Conservation (phyloP, 2,329 filamentous ascomycete species). For the Akanthomyces dipterigenus region DNA sequence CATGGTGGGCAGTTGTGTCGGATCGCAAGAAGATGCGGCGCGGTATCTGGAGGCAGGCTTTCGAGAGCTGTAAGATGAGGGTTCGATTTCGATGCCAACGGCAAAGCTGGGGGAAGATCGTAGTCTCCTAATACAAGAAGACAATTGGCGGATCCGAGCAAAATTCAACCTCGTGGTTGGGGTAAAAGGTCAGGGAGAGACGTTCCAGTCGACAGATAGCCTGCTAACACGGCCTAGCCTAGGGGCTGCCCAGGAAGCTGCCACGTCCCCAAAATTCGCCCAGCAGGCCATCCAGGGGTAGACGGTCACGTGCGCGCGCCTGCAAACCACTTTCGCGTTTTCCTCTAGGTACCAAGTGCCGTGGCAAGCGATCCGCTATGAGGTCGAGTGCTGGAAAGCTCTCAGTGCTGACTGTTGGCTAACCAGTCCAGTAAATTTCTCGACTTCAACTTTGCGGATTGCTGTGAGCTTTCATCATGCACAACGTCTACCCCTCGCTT, state of each 20-base stretch:
- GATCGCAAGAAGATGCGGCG: not conserved
- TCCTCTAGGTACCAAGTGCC: not conserved
- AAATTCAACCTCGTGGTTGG: not conserved
- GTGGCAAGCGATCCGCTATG: not conserved
- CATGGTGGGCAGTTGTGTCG: constrained; percentile 35
- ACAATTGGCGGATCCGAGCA: not conserved
- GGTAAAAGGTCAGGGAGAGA: not conserved
- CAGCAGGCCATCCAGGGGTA: constrained; percentile 21
- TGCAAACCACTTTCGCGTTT: constrained; percentile 4
- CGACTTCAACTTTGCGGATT: not conserved
- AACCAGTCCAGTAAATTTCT: not conserved
- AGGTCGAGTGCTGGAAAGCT: not conserved
- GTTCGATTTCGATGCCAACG: not conserved
- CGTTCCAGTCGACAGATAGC: not conserved
- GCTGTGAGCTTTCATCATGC: not conserved
- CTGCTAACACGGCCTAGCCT: constrained; percentile 1
- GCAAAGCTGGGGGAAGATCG: not conserved
- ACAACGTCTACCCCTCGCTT: not conserved
- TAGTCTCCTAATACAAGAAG: not conserved
- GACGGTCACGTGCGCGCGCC: constrained; percentile 28
- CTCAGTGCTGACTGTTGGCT: not conserved
- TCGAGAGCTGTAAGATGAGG: not conserved
- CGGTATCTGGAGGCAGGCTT: not conserved
- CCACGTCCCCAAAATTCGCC: constrained; percentile 42
- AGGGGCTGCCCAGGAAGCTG: constrained; percentile 33